Evolutionary conservation across 352 stramenopile species (phyloP).

Genomic region (Hyaloperonospora arabidopsidis): DNA sequence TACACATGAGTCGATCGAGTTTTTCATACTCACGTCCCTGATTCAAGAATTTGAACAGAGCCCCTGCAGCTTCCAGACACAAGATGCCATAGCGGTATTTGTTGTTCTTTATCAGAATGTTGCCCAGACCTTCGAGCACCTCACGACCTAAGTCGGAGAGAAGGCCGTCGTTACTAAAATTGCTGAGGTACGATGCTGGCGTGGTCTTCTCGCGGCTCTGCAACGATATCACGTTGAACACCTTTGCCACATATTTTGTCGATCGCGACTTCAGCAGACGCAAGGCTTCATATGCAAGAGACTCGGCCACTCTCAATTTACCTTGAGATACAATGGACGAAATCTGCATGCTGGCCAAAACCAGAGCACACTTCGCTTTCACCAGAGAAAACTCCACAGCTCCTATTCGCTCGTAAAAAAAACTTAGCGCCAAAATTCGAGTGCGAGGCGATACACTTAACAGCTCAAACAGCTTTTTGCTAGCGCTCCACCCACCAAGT

Average conservation of each 20-base stretch:
- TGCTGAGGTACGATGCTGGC: constrained; percentile 33
- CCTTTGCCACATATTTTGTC: constrained; percentile 14
- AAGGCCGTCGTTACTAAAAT: constrained; percentile 74
- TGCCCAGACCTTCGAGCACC: constrained; percentile 58
- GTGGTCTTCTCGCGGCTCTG: constrained; percentile 12
- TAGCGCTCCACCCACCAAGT: constrained; percentile 40
- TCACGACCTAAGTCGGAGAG: constrained; percentile 66
- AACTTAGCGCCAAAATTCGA: constrained; percentile 37
- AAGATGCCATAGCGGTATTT: constrained; percentile 83
- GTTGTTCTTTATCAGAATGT: constrained; percentile 77
- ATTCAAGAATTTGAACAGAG: constrained; percentile 60
- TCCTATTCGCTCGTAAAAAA: constrained; percentile 55
- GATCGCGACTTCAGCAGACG: constrained; percentile 61
- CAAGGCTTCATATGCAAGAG: constrained; percentile 66
- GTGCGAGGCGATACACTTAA: constrained; percentile 38
- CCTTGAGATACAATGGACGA: constrained; percentile 31
- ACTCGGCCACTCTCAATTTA: constrained; percentile 54
- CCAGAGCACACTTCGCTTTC: constrained; percentile 65
- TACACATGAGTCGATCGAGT: constrained; percentile 63
- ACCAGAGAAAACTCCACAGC: constrained; percentile 41
- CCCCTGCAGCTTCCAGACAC: constrained; percentile 61
- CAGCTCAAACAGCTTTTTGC: constrained; percentile 38
- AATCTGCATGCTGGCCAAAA: constrained; percentile 55
- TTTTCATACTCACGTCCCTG: constrained; percentile 70
- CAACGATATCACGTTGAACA: constrained; percentile 19